Evolutionary conservation across 2,329 filamentous ascomycete genomes (phyloP), one percentile per base, ranked within the genome.

Genomic region (Paradendryphiella salina): DNA sequence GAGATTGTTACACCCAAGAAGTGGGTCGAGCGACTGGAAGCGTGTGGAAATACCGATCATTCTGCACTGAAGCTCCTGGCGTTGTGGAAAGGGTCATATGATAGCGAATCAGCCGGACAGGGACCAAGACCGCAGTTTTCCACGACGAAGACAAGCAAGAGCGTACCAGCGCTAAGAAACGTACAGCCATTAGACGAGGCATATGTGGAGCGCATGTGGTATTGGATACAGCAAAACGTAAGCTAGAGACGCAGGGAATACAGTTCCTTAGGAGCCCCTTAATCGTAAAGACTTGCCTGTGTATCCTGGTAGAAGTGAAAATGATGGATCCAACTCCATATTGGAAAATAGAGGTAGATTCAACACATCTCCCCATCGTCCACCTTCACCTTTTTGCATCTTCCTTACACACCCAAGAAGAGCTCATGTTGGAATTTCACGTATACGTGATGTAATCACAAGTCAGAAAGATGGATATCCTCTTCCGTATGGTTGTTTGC

Each of bases 71-170:
- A 76, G 44, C 66, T 83, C 36, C 57, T 82, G 23, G 76, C 76
- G 4, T 64, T 80, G 28, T 84, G 80, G 81, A 77, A 76, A 57
- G 66, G 70, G 43, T 71, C 69, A 3, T 80, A 78, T 61, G 62
- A 63, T 5, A 43, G 51, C 37, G 49, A 47, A 10, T n/a, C 20
- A 3, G 48, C 45, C 26, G 49, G 33, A 4, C 10, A 33, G 10
- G 52, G 45, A 5, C 31, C 43, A 6, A 49, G 48, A 18, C 52
- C 57, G 11, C 50, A 47, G 3, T 79, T 79, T 47, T 72, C 70
- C 4, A 69, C 72, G 47, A 42, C 35, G 9, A 60, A 65, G 33
- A 75, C 74, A 8, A 67, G 64, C 46, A 58, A 60, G 17, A 53
- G 56, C 18, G 72, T 77, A 18, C 65, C 67, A 20, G 63, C 61